These are phyloP conservation scores for Cephalotrichum gorgonifer DNA, from an alignment of 2,329 filamentous ascomycete genomes.

Conservation along the genomic window DNA sequence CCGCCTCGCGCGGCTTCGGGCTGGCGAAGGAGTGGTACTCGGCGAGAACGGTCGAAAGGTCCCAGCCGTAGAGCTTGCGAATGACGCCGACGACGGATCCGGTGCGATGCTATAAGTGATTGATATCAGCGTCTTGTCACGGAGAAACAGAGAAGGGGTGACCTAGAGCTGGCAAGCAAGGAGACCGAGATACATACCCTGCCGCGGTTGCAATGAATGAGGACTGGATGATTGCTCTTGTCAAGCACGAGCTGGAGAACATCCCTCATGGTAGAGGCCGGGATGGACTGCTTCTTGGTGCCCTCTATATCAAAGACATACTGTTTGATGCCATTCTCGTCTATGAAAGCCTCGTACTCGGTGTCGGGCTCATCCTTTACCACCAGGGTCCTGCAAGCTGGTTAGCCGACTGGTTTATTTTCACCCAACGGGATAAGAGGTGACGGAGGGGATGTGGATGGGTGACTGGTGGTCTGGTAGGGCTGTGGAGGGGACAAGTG, in stretches of 20 bases:
- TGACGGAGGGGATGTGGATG: too few species aligned
- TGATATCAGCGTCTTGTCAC: not conserved
- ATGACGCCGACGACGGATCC: constrained; percentile 79
- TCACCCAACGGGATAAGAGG: not conserved
- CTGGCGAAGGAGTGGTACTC: constrained; percentile 64
- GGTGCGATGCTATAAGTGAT: constrained; percentile 68
- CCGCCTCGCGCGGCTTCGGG: constrained; percentile 49
- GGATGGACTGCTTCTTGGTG: constrained; percentile 74
- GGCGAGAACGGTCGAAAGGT: constrained; percentile 47
- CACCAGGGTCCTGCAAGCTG: constrained; percentile 44
- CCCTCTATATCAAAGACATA: constrained; percentile 68
- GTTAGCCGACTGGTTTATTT: not conserved
- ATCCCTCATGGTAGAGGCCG: constrained; percentile 54
- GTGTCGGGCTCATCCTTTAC: constrained; percentile 46
- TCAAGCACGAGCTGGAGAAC: constrained; percentile 66
- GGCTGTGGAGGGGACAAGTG: constrained; percentile 4
- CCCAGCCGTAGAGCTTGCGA: constrained; percentile 62
- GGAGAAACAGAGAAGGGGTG: not conserved
- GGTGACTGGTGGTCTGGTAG: not conserved
- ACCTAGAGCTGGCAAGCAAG: not conserved
- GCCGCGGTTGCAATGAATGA: constrained; percentile 91
- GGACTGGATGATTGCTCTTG: constrained; percentile 62
- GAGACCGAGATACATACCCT: constrained; percentile 41
- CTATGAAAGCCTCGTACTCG: constrained; percentile 51
- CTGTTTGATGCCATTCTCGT: constrained; percentile 58